phyloP scores from a whole-genome alignment of 176 grass and related monocot species.

The Puccinellia tenuiflora region DNA sequence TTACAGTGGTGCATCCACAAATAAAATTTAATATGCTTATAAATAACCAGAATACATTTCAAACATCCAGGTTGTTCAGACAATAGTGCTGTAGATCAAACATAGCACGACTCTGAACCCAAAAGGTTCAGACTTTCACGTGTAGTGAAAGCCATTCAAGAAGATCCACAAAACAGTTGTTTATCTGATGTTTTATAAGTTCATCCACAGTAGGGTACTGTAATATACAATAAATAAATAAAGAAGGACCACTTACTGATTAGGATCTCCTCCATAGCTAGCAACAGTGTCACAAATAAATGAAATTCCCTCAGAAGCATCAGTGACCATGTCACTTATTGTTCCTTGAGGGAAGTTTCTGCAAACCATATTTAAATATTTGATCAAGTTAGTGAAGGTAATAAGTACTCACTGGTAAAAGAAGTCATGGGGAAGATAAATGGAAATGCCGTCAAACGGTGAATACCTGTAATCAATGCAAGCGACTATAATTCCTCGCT shows the following conservation, averaged over 20 bases:
- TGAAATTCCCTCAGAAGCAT: constrained; percentile 85
- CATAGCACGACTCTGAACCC: background rate
- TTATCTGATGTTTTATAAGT: background rate
- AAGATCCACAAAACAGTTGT: background rate
- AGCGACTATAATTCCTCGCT: constrained; percentile 85
- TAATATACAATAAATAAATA: background rate
- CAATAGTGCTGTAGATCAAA: background rate
- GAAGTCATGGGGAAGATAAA: background rate
- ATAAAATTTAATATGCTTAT: background rate
- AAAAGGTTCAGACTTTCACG: background rate
- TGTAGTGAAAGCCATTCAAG: background rate
- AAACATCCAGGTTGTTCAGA: background rate
- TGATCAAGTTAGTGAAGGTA: background rate
- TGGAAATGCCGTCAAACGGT: background rate
- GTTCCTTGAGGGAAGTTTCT: constrained; percentile 99
- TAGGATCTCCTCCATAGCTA: constrained; percentile 81
- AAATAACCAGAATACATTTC: background rate
- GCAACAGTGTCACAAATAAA: constrained; percentile 73
- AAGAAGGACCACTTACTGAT: constrained; percentile 42
- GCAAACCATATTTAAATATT: constrained; percentile 11
- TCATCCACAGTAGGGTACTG: background rate
- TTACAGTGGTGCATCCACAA: background rate
- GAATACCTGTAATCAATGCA: constrained; percentile 95
- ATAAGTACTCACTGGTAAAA: background rate
- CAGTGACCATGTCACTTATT: constrained; percentile 84